Base-by-base conservation (phyloP, 1,139 yeast genomes). In the Fermentozyma sake region DNA sequence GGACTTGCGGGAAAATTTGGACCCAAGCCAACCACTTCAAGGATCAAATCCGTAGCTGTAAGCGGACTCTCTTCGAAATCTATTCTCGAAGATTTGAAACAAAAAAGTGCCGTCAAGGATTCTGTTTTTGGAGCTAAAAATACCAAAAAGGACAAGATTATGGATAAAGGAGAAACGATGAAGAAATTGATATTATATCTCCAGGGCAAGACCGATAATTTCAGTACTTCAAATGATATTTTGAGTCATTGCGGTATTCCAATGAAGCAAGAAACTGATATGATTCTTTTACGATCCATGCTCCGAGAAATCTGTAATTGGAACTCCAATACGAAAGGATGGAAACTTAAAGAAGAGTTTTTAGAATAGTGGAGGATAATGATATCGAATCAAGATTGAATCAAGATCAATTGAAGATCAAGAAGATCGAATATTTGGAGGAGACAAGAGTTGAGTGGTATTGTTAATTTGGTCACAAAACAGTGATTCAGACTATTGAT, bases 1-100 rank as follows among this genome's bases (percentile, higher is more conserved):
- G 98, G 98, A 0, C 54, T 63, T 13, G 95, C 96, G 0, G 96
- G 96, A 2, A 32, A 68, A 53, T 53, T 56, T 52, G 43, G 66
- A 22, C 44, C 46, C 4, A 14, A 28, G 24, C 7, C n/a, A 6
- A 9, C 12, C 8, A n/a, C n/a, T n/a, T n/a, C n/a, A n/a, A n/a
- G n/a, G n/a, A 12, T 10, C 19, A 23, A n/a, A 16, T n/a, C 22
- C 10, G 14, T 6, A n/a, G n/a, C 14, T 5, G 18, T 26, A 9
- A 12, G 10, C 15, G 23, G 18, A 1, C 37, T 52, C 10, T 44
- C 63, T 1, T 46, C 66, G 2, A 33, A 52, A 1, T 38, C 53
- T 3, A 66, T 69, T 27, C 46, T 70, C 19, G 42, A 50, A n/a
- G 57, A 52, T 17, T 53, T 70, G 27, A 52, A 48, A 34, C 39